Evolutionary conservation across 805 yeast genomes (phyloP).

Genomic region (Sugiyamaella valdiviana): DNA sequence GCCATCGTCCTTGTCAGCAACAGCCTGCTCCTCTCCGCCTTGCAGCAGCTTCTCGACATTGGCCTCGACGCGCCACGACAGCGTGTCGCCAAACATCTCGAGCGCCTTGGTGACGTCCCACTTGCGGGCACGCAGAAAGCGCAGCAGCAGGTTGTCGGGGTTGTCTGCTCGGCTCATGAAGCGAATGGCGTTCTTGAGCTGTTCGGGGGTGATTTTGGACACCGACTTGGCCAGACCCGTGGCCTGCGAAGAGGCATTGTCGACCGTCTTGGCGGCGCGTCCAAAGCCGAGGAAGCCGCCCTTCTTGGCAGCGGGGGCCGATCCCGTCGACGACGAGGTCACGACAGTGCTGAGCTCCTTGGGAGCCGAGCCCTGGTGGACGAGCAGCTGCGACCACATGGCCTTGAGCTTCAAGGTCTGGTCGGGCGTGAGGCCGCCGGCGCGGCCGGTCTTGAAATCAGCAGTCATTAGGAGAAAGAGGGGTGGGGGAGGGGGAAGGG

Average conservation of each 20-base stretch:
- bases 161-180: conserved; percentile 63
- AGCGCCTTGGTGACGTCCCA: conserved; percentile 67
- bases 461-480: background rate
- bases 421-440: conserved; percentile 32
- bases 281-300: conserved; percentile 27
- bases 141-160: conserved; percentile 69
- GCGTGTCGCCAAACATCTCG: conserved; percentile 63
- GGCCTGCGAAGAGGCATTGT: conserved; percentile 8
- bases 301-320: conserved; percentile 24
- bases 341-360: conserved; percentile 17
- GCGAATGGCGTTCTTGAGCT: conserved; percentile 50
- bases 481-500: background rate
- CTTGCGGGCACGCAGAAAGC: conserved; percentile 82
- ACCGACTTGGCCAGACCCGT: conserved; percentile 42
- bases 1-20: conserved; percentile 41
- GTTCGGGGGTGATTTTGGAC: conserved; percentile 46
- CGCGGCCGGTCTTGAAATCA: conserved; percentile 27
- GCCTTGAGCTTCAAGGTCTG: conserved; percentile 36
- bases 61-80: conserved; percentile 68
- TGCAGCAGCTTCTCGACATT: conserved; percentile 55
- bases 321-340: conserved; percentile 16
- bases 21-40: conserved; percentile 65
- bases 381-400: conserved; percentile 32
- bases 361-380: conserved; percentile 25
- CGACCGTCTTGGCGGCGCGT: conserved; percentile 12